A percentile compares a stretch with the other conserved stretches of the same genome.
These are phyloP conservation scores for Trametes polyzona DNA, from an alignment of 1,284 basidiomycete genomes.

Conservation along the genomic window DNA sequence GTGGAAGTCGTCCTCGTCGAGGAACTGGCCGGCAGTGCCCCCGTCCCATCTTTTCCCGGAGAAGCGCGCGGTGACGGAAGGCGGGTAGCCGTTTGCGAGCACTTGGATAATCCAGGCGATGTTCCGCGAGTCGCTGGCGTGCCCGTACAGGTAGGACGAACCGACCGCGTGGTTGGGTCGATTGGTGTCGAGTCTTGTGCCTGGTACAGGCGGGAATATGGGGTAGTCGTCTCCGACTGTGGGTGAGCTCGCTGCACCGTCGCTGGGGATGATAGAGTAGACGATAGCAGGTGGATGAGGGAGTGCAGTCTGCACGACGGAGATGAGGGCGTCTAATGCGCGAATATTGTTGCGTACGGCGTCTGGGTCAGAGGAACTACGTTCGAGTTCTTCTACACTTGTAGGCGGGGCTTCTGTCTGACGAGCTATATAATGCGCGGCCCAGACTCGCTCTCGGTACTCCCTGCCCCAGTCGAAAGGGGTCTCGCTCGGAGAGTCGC, in stretches of 20 bases:
- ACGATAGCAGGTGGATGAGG: constrained; percentile 36
- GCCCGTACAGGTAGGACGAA: neutral
- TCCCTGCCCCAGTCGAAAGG: constrained; percentile 32
- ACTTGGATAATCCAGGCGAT: constrained; percentile 31
- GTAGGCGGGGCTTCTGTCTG: constrained; percentile 12
- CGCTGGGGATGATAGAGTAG: constrained; percentile 20
- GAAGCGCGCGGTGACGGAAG: constrained; percentile 24
- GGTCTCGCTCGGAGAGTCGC: neutral
- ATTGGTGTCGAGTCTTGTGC: constrained; percentile 3
- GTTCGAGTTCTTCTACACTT: neutral
- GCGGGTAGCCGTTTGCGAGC: constrained; percentile 30
- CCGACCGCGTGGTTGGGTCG: neutral
- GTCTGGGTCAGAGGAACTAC: neutral
- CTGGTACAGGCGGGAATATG: constrained; percentile 30
- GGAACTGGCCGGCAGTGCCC: constrained; percentile 16
- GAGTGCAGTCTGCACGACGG: constrained; percentile 36
- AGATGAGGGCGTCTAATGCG: constrained; percentile 35
- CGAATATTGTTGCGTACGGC: neutral
- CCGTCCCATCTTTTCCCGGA: constrained; percentile 22
- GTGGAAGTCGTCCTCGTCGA: constrained; percentile 13
- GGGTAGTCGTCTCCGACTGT: constrained; percentile 23
- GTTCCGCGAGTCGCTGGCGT: constrained; percentile 19
- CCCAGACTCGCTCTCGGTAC: constrained; percentile 31
- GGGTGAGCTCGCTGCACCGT: constrained; percentile 13
- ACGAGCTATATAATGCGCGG: constrained; percentile 24